These are phyloP conservation scores for Pseudocercospora macadamiae DNA, from an alignment of 2,329 filamentous ascomycete species.

Conservation along the genomic window DNA sequence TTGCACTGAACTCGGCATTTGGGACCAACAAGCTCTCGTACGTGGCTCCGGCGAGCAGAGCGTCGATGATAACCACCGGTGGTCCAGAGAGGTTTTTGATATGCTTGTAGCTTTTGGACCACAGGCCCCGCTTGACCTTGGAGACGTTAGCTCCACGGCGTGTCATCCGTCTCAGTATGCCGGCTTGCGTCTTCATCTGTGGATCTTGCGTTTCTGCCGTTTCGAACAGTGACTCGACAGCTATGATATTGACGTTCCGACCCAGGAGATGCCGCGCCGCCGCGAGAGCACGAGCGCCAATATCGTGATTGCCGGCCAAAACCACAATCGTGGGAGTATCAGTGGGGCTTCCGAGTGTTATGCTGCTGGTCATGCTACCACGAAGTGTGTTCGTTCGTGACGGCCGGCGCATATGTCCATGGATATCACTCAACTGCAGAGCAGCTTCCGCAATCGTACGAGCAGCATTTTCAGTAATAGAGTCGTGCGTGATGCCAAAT, in stretches of 20 bases:
- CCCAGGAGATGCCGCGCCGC: slow-evolving; percentile 86
- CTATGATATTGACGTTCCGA: slow-evolving; percentile 76
- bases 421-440: slow-evolving; percentile 46
- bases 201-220: slow-evolving; percentile 79
- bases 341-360: slow-evolving; percentile 52
- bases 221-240: slow-evolving; percentile 84
- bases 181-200: slow-evolving; percentile 77
- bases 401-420: slow-evolving; percentile 28
- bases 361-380: slow-evolving; percentile 62
- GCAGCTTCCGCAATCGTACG: slow-evolving; percentile 86
- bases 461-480: slow-evolving; percentile 90
- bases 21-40: slow-evolving; percentile 79
- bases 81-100: slow-evolving; percentile 62
- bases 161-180: slow-evolving; percentile 78
- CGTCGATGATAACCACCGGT: slow-evolving; percentile 84
- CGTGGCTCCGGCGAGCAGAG: slow-evolving; percentile 80
- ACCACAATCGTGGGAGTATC: slow-evolving; percentile 65
- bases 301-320: slow-evolving; percentile 94
- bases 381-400: slow-evolving; percentile 51
- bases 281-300: slow-evolving; percentile 79
- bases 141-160: slow-evolving; percentile 60
- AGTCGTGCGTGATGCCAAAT: slow-evolving; percentile 81
- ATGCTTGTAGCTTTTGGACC: slow-evolving; percentile 59
- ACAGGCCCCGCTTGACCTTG: slow-evolving; percentile 47
- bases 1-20: slow-evolving; percentile 40